Evolutionary conservation across 495 filamentous ascomycete species (phyloP), one percentile per base, ranked within the genome.

Genomic region (Aspergillus conjunctus): DNA sequence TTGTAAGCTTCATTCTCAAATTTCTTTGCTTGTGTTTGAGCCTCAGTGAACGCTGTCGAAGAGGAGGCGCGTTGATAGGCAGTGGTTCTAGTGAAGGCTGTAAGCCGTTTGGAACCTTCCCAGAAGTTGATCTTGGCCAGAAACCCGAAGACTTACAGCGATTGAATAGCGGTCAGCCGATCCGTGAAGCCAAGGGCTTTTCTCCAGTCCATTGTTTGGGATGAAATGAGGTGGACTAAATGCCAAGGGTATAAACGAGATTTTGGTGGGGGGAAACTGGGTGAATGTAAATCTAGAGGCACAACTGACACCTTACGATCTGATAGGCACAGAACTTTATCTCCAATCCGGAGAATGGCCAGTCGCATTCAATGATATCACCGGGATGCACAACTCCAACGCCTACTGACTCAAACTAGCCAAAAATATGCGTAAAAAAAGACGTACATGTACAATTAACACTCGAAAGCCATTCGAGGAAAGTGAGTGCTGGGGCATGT

Each of bases 181-280:
- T 82, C 80, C 18, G 82, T 74, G 65, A 87, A 86, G 11, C 74
- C 74, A 56, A 86, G 58, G 3, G 61, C 34, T 14, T 65, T 66
- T 54, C 65, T 76, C 77, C 77, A 80, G 20, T 72, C 70, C 73
- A 79, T 70, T 51, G 39, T 58, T 53, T 43, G 44, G 2, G 48
- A 4, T 12, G 50, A 20, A 57, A 45, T 33, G 39, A 39, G 17
- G 45, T 50, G 15, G 34, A 49, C 26, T 22, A 32, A 4, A 9
- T 48, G 37, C 53, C 15, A 45, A 31, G 44, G 17, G n/a, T 18
- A 21, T 18, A 21, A 18, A 48, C 20, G 20, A 18, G 44, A 48
- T 48, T 14, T 18, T 21, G 10, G 44, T 17, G 15, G 44, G 15
- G n/a, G 26, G 5, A 26, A 26, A 26, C 26, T 26, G 5, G 26